A percentile compares a stretch with the other conserved stretches of the same genome.
Evolutionary conservation across 306 rosid genomes (phyloP).

Genomic region (Lathyrus sativus): DNA sequence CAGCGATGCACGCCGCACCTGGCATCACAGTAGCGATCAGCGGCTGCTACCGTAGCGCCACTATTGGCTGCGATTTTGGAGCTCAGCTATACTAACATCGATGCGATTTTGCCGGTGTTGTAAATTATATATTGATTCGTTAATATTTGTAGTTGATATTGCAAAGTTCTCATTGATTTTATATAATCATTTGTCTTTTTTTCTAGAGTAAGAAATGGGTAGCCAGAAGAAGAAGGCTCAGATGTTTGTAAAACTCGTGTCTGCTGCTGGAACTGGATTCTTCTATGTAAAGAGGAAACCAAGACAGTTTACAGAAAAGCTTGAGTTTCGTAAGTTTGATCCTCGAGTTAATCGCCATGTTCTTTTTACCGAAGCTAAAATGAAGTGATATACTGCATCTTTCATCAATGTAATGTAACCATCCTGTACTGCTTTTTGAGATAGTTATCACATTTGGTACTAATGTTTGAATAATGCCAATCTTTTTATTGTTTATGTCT

Average conservation of each 20-base stretch:
- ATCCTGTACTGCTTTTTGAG: slow-evolving; percentile 4
- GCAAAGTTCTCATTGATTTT: background rate
- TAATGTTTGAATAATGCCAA: slow-evolving; percentile 11
- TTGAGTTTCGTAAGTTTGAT: slow-evolving; percentile 83
- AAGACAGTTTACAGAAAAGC: slow-evolving; percentile 72
- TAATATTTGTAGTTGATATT: too few species aligned
- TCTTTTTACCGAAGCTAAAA: slow-evolving; percentile 89
- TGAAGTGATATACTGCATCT: slow-evolving; percentile 62
- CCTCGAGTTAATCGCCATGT: slow-evolving; percentile 91
- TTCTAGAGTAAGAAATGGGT: slow-evolving; percentile 64
- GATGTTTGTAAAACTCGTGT: slow-evolving; percentile 74
- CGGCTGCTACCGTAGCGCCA: too few species aligned
- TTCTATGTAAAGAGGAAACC: slow-evolving; percentile 96
- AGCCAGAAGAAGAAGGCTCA: slow-evolving; percentile 90
- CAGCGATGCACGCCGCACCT: too few species aligned
- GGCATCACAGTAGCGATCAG: too few species aligned
- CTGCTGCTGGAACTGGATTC: slow-evolving; percentile 95
- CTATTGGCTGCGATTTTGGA: too few species aligned
- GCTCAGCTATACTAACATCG: too few species aligned
- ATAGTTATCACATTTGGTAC: background rate
- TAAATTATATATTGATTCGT: background rate
- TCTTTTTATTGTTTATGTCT: background rate
- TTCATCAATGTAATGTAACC: slow-evolving; percentile 25
- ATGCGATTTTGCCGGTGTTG: background rate
- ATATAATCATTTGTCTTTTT: slow-evolving; percentile 1